Base-by-base conservation (phyloP, 225 moss, liverwort and hornwort genomes). In the Sphagnum contortum region DNA sequence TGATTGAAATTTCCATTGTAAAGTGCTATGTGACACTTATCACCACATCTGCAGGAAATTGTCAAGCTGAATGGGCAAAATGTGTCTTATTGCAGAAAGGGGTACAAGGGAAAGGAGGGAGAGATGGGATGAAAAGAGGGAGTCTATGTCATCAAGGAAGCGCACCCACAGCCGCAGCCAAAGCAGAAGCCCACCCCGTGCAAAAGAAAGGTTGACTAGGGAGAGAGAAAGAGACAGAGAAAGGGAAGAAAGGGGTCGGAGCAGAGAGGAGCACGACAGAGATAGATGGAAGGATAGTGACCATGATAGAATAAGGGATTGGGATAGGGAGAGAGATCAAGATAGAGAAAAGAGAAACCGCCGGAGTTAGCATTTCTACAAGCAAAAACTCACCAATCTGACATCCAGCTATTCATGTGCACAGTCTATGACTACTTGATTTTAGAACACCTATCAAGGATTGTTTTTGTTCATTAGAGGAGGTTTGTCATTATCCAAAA, bases 131-230 rank as follows among this genome's bases (percentile, higher is more conserved):
- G 87, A 86, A 50, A 84, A 73, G 66, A 80, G 79, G 76, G 89
- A 89, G 47, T 80, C 83, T 13, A 83, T 72, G 67, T 78, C 77
- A 48, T 81, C 83, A 45, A 90, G 82, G 75, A 98, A 98, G 79
- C 90, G 96, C 48, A 87, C 82, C 4, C 83, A 92, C 57, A 92
- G 90, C 66, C 87, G 80, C 68, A 98, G 96, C 74, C 96, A 85
- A 10, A 94, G 94, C 75, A 80, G 89, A 69, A 96, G 96, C 66
- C 83, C 88, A 57, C 74, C 86, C 4, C 81, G 92, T 62, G 58
- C 80, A 67, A 90, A 87, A 60, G 94, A 95, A 67, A 81, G 89
- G 67, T 75, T 74, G 71, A 88, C 69, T 58, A 87, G 85, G 77
- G 94, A 94, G 66, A 81, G 81, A 66, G 94, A 88, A 12, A 84